A percentile compares a stretch with the other conserved stretches of the same genome.
Evolutionary conservation across 2,329 filamentous ascomycete species (phyloP).

Genomic region (Fusarium drepaniforme): DNA sequence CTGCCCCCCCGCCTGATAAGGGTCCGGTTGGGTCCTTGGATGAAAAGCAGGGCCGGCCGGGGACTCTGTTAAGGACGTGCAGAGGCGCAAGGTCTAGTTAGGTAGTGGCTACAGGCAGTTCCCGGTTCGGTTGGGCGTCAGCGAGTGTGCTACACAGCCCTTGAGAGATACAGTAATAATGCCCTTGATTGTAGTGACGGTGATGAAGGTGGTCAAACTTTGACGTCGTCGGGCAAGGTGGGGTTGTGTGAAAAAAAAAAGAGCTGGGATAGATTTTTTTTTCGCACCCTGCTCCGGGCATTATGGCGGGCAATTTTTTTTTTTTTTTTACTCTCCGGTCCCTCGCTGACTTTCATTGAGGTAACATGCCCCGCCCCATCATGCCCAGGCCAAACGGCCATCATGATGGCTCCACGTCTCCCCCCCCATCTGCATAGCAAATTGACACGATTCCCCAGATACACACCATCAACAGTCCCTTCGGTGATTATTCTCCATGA

Average conservation of each 20-base stretch:
- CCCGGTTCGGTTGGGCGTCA: slow-evolving; percentile 11
- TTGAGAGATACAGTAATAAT: neutral
- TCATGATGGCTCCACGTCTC: no score
- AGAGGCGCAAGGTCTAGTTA: neutral
- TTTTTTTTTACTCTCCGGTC: neutral
- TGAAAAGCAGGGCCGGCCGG: neutral
- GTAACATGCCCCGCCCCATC: slow-evolving; percentile 23
- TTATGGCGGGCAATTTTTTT: neutral
- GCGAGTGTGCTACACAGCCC: slow-evolving; percentile 9
- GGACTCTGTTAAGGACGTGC: neutral
- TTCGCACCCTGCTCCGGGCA: neutral
- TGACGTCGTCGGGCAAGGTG: slow-evolving; percentile 30
- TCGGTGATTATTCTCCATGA: slow-evolving; percentile 1
- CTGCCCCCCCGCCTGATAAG: slow-evolving; percentile 31
- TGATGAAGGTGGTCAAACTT: slow-evolving; percentile 31
- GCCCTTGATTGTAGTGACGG: slow-evolving; percentile 15
- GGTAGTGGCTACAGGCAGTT: neutral
- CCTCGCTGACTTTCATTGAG: neutral
- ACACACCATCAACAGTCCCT: neutral
- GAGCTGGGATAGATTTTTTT: slow-evolving; percentile 25
- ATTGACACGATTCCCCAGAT: neutral
- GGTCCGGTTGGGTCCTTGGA: neutral
- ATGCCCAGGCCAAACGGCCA: no score
- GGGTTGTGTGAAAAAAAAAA: slow-evolving; percentile 27
- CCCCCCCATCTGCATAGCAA: neutral